A percentile compares a stretch with the other conserved stretches of the same genome.
phyloP scores from a whole-genome alignment of 768 basidiomycete genomes.

The Tricholoma saponaceum region DNA sequence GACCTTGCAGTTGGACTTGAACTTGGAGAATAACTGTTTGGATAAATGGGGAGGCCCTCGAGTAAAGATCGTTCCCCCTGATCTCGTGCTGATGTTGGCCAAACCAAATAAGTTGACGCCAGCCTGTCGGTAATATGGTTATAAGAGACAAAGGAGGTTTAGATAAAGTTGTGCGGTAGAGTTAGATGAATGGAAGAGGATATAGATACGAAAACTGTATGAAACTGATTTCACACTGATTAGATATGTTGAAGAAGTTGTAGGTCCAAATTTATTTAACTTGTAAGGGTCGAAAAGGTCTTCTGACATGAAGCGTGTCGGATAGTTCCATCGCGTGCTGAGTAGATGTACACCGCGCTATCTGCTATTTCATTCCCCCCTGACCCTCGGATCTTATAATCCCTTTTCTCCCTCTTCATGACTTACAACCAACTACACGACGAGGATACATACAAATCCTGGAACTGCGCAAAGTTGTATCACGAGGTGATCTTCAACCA shows the following conservation, averaged over 20 bases:
- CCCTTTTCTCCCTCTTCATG: background rate
- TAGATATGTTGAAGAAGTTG: conserved; percentile 1
- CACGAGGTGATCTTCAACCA: no score
- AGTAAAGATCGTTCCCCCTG: background rate
- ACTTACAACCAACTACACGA: no score
- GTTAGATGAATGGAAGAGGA: no score
- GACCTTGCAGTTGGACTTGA: no score
- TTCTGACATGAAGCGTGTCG: conserved; percentile 18
- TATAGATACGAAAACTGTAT: no score
- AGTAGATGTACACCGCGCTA: conserved; percentile 9
- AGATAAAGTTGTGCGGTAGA: no score
- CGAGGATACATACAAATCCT: no score
- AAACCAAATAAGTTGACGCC: background rate
- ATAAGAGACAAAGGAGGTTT: no score
- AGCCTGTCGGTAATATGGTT: background rate
- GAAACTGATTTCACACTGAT: background rate
- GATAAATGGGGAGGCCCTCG: background rate
- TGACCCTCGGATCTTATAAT: conserved; percentile 9
- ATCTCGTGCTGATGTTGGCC: conserved; percentile 1
- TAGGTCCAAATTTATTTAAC: conserved; percentile 9
- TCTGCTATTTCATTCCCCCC: conserved; percentile 2
- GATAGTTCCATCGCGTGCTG: conserved; percentile 13
- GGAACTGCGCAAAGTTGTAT: no score
- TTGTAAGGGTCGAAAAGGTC: conserved; percentile 12
- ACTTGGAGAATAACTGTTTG: background rate